Evolutionary conservation across 2,329 filamentous ascomycete genomes (phyloP).

Genomic region (Pestalotiopsis sp.): DNA sequence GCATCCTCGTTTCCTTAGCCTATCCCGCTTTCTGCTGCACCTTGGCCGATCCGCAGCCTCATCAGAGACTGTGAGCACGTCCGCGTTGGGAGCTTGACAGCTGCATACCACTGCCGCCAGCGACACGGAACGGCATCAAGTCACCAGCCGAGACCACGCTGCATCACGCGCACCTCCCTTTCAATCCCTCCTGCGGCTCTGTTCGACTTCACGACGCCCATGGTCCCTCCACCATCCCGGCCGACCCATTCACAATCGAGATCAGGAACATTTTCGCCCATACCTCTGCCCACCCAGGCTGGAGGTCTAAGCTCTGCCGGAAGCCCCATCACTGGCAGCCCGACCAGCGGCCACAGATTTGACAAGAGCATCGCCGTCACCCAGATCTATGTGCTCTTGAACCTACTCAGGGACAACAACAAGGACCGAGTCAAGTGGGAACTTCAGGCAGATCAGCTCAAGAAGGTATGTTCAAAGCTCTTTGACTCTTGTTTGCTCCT

Average conservation of each 20-base stretch:
- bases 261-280: conserved; percentile 67
- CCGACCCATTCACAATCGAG: conserved; percentile 48
- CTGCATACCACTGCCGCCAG: conserved; percentile 2
- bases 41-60: conserved; percentile 1
- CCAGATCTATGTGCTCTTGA: conserved; percentile 91
- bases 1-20: not conserved
- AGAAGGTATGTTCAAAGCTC: conserved; percentile 66
- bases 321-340: conserved; percentile 64
- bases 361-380: conserved; percentile 93
- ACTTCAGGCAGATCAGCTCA: conserved; percentile 85
- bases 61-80: conserved; percentile 1
- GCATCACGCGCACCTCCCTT: conserved; percentile 11
- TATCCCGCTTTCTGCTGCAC: conserved; percentile 11
- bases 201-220: conserved; percentile 28
- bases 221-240: conserved; percentile 34
- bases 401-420: conserved; percentile 86
- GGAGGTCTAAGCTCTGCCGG: conserved; percentile 61
- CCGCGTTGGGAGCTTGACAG: not conserved
- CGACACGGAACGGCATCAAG: not conserved
- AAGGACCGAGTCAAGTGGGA: conserved; percentile 91
- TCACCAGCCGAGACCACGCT: not conserved
- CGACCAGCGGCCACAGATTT: conserved; percentile 61
- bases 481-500: not conserved
- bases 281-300: conserved; percentile 52
- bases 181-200: conserved; percentile 21